A percentile compares a stretch with the other conserved stretches of the same genome.
phyloP scores from a whole-genome alignment of 139 green algal genomes.

The Astrephomene gubernaculifera region DNA sequence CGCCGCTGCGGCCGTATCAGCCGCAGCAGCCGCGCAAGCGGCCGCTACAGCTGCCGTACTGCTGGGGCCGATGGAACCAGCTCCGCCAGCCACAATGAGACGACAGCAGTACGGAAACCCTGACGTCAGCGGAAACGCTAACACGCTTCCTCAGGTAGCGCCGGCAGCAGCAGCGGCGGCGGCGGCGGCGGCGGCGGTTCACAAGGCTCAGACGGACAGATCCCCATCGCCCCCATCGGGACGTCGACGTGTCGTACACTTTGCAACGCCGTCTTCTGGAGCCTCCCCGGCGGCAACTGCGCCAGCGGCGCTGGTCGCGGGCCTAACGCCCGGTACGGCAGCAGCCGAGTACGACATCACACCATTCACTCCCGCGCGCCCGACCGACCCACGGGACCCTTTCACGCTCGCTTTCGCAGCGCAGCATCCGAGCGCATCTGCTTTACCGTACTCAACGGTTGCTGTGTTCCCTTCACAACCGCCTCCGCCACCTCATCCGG shows the following conservation, averaged over 20 bases:
- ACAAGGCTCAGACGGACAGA: no score
- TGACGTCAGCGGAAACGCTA: no score
- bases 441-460: background rate
- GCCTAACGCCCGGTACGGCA: constrained; percentile 19
- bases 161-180: background rate
- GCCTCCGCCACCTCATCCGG: background rate
- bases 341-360: constrained; percentile 30
- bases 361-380: background rate
- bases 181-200: background rate
- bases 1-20: no score
- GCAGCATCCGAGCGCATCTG: constrained; percentile 12
- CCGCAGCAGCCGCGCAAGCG: background rate
- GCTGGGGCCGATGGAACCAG: constrained; percentile 15
- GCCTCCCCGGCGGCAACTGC: no score
- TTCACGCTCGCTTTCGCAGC: constrained; percentile 43
- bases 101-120: no score
- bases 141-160: no score
- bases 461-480: background rate
- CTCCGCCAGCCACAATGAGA: background rate
- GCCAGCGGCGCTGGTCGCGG: no score
- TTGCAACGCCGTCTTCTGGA: no score
- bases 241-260: no score
- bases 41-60: constrained; percentile 14
- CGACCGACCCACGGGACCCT: constrained; percentile 35
- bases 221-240: no score